These are phyloP conservation scores for Cadophora luteo-olivacea DNA, from an alignment of 2,329 filamentous ascomycete species.

Conservation along the genomic window DNA sequence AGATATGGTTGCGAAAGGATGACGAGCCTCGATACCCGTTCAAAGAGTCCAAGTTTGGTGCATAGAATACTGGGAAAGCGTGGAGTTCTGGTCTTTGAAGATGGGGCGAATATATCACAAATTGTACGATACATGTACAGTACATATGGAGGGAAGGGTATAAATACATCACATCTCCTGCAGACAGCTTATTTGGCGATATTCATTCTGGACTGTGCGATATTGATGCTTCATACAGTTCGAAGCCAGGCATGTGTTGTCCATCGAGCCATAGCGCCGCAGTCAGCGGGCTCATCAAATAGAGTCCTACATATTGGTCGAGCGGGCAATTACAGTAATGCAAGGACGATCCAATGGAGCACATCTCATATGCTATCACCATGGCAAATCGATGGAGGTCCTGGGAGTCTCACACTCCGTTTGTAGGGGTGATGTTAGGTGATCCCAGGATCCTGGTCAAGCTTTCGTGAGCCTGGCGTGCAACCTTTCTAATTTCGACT, in stretches of 20 bases:
- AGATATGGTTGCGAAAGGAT: conserved; percentile 86
- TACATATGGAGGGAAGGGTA: background rate
- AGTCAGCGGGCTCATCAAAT: background rate
- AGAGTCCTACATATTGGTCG: background rate
- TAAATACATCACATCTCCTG: conserved; percentile 4
- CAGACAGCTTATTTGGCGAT: background rate
- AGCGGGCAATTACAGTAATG: background rate
- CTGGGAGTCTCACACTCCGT: background rate
- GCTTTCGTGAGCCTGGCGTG: background rate
- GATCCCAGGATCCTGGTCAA: background rate
- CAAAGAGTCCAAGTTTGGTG: conserved; percentile 52
- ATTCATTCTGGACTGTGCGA: background rate
- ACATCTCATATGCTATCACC: background rate
- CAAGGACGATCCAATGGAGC: background rate
- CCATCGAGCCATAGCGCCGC: background rate
- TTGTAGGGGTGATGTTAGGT: background rate
- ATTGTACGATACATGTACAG: conserved; percentile 15
- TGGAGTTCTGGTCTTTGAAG: conserved; percentile 1
- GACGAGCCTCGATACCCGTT: conserved; percentile 72
- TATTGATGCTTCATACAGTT: background rate
- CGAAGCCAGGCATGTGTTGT: background rate
- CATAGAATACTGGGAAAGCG: conserved; percentile 24
- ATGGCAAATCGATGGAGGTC: background rate
- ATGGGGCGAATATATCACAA: background rate
- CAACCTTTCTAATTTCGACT: background rate